Conservation (phyloP, 345 rosid species). For the Dimocarpus longan region DNA sequence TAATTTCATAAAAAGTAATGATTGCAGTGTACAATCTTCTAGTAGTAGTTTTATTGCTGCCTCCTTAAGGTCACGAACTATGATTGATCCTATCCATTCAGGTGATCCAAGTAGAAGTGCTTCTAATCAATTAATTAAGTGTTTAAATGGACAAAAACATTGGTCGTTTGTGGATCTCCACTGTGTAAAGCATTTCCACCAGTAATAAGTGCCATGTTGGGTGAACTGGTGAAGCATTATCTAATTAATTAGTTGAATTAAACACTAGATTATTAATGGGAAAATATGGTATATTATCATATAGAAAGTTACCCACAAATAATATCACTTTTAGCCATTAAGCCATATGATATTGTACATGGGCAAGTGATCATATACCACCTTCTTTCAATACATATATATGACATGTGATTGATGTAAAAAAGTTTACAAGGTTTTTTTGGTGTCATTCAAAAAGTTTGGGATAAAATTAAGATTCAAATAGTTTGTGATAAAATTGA, state of each 20-base stretch:
- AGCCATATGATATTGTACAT: too few species aligned
- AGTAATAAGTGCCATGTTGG: not conserved
- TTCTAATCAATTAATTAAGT: not conserved
- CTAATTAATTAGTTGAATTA: not conserved
- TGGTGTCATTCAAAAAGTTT: too few species aligned
- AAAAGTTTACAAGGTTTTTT: too few species aligned
- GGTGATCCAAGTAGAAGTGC: not conserved
- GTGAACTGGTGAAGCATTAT: not conserved
- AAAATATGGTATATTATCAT: too few species aligned
- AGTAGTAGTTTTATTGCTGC: not conserved
- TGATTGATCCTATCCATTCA: not conserved
- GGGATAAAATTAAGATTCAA: too few species aligned
- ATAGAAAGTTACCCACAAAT: too few species aligned
- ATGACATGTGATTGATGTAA: too few species aligned
- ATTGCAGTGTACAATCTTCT: not conserved
- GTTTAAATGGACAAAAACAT: not conserved
- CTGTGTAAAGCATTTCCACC: not conserved
- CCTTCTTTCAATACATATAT: too few species aligned
- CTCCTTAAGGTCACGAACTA: not conserved
- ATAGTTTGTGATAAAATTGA: too few species aligned
- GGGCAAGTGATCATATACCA: too few species aligned
- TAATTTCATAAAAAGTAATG: not conserved
- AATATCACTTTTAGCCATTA: not conserved
- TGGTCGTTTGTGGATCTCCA: not conserved
- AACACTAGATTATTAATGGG: too few species aligned